Conservation (phyloP, 2,329 filamentous ascomycete species). For the Exophiala viscosa region DNA sequence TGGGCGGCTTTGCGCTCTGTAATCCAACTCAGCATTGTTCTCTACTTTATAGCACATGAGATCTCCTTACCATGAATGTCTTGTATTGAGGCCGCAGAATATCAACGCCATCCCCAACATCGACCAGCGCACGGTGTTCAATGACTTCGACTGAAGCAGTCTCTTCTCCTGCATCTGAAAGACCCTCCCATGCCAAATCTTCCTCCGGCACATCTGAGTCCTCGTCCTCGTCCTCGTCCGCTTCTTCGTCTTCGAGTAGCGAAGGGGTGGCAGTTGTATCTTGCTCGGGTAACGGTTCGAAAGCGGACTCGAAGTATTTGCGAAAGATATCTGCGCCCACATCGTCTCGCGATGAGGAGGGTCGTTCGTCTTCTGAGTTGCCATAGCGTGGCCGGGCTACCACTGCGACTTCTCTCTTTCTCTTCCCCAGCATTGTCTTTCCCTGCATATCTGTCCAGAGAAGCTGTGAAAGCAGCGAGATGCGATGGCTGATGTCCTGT, state of each 20-base stretch:
- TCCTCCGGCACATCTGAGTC: slow-evolving; percentile 26
- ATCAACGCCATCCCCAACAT: slow-evolving; percentile 36
- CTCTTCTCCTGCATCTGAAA: slow-evolving; percentile 48
- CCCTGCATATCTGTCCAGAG: too few species aligned
- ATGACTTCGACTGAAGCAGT: slow-evolving; percentile 44
- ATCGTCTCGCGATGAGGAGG: slow-evolving; percentile 34
- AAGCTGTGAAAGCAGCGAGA: too few species aligned
- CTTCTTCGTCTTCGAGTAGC: slow-evolving; percentile 6
- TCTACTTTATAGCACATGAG: too few species aligned
- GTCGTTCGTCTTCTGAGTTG: slow-evolving; percentile 23
- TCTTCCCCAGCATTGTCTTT: slow-evolving; percentile 42
- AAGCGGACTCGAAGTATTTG: slow-evolving; percentile 82
- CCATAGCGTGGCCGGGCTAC: slow-evolving; percentile 21
- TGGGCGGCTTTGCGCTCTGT: slow-evolving; percentile 21
- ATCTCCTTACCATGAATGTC: slow-evolving; percentile 65
- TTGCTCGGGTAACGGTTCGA: slow-evolving; percentile 61
- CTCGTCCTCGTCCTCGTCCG: slow-evolving; percentile 28
- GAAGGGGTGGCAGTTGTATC: slow-evolving; percentile 11
- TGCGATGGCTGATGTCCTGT: too few species aligned
- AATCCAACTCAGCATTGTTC: not conserved
- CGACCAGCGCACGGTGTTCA: slow-evolving; percentile 47
- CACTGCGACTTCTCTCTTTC: slow-evolving; percentile 44
- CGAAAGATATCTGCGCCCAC: slow-evolving; percentile 72
- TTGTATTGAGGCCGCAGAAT: slow-evolving; percentile 69
- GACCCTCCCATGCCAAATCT: slow-evolving; percentile 59